Conservation (phyloP, 2,329 filamentous ascomycete species). For the Trichophyton rubrum region DNA sequence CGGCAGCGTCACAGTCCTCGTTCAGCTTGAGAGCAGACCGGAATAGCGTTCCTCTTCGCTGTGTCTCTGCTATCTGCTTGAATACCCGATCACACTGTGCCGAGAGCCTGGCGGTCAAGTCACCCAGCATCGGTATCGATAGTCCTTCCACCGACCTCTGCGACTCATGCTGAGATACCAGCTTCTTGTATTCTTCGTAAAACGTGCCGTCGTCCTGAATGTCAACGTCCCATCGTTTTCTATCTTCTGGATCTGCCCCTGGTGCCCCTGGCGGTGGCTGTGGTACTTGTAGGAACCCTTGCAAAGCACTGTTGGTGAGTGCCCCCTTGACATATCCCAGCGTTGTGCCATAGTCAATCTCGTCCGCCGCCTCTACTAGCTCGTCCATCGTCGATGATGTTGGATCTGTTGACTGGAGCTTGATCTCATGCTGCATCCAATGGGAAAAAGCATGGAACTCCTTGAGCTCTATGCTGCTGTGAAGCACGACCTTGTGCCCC, state of each 20-base stretch:
- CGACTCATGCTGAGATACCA: constrained; percentile 40
- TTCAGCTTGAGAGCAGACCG: constrained; percentile 43
- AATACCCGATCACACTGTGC: constrained; percentile 51
- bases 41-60: constrained; percentile 56
- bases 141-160: constrained; percentile 38
- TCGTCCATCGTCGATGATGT: constrained; percentile 52
- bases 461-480: constrained; percentile 62
- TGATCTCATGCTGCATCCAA: constrained; percentile 77
- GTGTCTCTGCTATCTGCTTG: constrained; percentile 54
- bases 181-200: constrained; percentile 37
- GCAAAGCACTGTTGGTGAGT: constrained; percentile 53
- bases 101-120: constrained; percentile 48
- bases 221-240: constrained; percentile 30
- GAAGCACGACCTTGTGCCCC: constrained; percentile 57
- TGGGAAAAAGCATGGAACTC: constrained; percentile 66
- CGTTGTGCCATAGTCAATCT: constrained; percentile 59
- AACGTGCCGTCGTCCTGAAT: constrained; percentile 28
- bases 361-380: constrained; percentile 61
- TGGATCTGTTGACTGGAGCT: constrained; percentile 56
- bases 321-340: constrained; percentile 65
- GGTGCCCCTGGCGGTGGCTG: constrained; percentile 4
- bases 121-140: constrained; percentile 49
- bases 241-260: constrained; percentile 27
- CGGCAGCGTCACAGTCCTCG: constrained; percentile 23
- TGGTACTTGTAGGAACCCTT: constrained; percentile 40